These are phyloP conservation scores for Malus sieversii DNA, from an alignment of 306 rosid species.

Conservation along the genomic window DNA sequence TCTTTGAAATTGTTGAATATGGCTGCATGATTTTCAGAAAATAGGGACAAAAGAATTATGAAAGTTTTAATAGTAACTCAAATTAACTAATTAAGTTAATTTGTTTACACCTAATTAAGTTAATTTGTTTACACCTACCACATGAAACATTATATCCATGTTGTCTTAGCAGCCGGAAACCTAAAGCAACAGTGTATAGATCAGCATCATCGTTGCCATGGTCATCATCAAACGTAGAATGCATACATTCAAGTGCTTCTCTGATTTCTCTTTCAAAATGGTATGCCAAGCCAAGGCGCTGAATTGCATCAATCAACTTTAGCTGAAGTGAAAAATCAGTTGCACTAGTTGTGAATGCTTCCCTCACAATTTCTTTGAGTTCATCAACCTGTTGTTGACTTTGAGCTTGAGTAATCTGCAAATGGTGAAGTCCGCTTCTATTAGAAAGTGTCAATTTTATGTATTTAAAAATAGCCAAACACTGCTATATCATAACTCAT, in stretches of 20 bases:
- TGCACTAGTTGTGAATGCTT: neutral
- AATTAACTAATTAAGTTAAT: too few species aligned
- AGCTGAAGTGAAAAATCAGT: constrained; percentile 1
- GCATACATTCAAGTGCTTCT: constrained; percentile 7
- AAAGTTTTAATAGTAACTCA: too few species aligned
- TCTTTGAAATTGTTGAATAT: constrained; percentile 20
- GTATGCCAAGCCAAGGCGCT: constrained; percentile 19
- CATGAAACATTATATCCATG: constrained; percentile 24
- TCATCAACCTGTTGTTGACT: neutral
- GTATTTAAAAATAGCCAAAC: too few species aligned
- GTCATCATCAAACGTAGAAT: neutral
- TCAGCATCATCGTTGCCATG: neutral
- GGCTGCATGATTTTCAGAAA: neutral
- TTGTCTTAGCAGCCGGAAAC: constrained; percentile 44
- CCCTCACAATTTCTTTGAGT: constrained; percentile 27
- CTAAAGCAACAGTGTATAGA: constrained; percentile 20
- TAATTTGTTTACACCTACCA: constrained; percentile 1
- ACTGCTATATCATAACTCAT: too few species aligned
- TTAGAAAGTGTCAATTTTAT: too few species aligned
- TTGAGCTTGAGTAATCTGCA: neutral
- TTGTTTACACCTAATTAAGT: neutral
- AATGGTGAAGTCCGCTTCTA: neutral
- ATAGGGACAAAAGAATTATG: too few species aligned
- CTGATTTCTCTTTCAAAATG: constrained; percentile 36
- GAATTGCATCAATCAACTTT: constrained; percentile 24